Evolutionary conservation across 441 rosid genomes (phyloP).

Genomic region (Corymbia citriodora): DNA sequence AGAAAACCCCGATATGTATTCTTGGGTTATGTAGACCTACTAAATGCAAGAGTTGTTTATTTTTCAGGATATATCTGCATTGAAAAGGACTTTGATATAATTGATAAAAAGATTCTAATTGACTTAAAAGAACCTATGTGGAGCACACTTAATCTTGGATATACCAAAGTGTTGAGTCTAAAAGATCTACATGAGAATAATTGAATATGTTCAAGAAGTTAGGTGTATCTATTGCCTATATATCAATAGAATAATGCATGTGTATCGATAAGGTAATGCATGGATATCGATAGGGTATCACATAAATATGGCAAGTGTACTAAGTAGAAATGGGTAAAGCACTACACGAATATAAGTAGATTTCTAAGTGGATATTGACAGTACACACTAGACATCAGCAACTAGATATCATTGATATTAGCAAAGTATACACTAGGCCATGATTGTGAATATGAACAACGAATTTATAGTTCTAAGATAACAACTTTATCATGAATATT

Average conservation of each 20-base stretch:
- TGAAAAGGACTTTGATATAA: background rate
- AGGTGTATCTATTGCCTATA: background rate
- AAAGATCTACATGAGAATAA: background rate
- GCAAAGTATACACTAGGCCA: too few relatives aligned
- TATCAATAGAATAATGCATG: background rate
- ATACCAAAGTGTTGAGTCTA: background rate
- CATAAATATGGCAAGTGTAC: background rate
- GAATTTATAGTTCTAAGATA: too few relatives aligned
- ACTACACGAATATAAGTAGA: background rate
- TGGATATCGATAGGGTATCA: background rate
- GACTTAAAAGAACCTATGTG: background rate
- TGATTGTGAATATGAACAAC: background rate
- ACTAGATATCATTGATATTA: too few relatives aligned
- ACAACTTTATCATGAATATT: background rate
- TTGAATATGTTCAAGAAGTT: background rate
- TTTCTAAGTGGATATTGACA: background rate
- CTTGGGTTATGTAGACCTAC: background rate
- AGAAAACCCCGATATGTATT: background rate
- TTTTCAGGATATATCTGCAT: rapidly evolving
- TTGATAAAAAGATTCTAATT: background rate
- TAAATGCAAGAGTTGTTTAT: background rate
- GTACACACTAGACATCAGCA: background rate
- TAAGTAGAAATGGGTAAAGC: background rate
- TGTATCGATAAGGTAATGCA: background rate
- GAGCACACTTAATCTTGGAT: background rate